Percentiles rank a stretch among this genome's conserved stretches.
Evolutionary conservation across 2,329 filamentous ascomycete genomes (phyloP).

Genomic region (Fusarium luffae): DNA sequence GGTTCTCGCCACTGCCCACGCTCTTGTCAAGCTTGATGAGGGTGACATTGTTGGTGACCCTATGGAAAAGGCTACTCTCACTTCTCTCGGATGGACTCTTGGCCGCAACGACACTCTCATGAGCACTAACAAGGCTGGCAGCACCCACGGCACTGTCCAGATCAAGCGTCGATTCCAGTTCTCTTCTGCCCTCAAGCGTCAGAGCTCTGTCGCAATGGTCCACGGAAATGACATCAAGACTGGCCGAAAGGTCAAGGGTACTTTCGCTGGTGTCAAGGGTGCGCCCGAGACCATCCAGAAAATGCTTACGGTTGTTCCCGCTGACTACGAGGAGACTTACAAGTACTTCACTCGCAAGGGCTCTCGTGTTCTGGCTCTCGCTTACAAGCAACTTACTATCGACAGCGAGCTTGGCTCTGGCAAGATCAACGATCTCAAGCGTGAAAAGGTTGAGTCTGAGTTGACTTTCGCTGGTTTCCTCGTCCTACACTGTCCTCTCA

Average conservation of each 20-base stretch:
- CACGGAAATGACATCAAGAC: conserved; percentile 76
- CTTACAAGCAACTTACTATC: conserved; percentile 88
- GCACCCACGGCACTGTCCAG: conserved; percentile 77
- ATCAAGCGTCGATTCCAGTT: conserved; percentile 98
- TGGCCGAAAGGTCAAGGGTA: conserved; percentile 81
- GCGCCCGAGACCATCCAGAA: conserved; percentile 96
- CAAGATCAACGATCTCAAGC: conserved; percentile 92
- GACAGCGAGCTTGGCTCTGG: conserved; percentile 84
- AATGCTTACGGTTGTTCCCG: conserved; percentile 85
- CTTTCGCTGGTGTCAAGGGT: conserved; percentile 95
- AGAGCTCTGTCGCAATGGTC: conserved; percentile 92
- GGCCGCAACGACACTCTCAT: conserved; percentile 87
- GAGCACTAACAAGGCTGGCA: conserved; percentile 60
- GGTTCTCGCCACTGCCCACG: conserved; percentile 93
- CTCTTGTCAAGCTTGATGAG: conserved; percentile 94
- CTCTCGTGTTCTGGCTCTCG: conserved; percentile 91
- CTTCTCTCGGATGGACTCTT: conserved; percentile 91
- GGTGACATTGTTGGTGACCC: conserved; percentile 97
- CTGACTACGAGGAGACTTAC: conserved; percentile 96
- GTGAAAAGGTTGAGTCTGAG: conserved; percentile 88
- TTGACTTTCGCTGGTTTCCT: conserved; percentile 94
- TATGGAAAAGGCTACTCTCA: conserved; percentile 97
- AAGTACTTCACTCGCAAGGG: conserved; percentile 98
- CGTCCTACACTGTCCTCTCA: conserved; percentile 93
- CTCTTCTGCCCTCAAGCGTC: conserved; percentile 93